Evolutionary conservation across 1,284 basidiomycete species (phyloP).

Genomic region (Puccinia hordei): DNA sequence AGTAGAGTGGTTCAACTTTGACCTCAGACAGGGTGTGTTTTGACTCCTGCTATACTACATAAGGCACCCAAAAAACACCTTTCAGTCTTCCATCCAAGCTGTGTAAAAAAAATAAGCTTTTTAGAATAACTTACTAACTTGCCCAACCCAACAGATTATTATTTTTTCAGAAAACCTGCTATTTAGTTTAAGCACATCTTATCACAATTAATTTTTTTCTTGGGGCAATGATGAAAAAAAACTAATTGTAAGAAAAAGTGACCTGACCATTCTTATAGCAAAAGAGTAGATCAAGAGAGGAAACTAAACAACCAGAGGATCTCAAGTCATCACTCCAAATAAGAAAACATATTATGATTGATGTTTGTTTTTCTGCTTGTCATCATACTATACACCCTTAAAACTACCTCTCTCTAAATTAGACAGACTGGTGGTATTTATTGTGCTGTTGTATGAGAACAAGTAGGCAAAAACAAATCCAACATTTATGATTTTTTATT

Average conservation of each 20-base stretch:
- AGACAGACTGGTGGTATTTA: not conserved
- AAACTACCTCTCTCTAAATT: not conserved
- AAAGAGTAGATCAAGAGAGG: not conserved
- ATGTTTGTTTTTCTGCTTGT: not conserved
- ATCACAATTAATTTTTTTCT: not conserved
- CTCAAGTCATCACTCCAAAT: not conserved
- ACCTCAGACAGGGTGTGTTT: too few relatives aligned
- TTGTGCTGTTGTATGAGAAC: not conserved
- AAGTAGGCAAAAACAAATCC: not conserved
- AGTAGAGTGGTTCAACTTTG: too few relatives aligned
- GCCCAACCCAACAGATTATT: not conserved
- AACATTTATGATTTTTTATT: not conserved
- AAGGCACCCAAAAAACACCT: too few relatives aligned
- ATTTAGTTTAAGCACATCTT: too few relatives aligned
- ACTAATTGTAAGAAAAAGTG: slow-evolving; percentile 2
- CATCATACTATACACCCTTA: not conserved
- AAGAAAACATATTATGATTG: not conserved
- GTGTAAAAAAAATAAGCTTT: too few relatives aligned
- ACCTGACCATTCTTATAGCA: slow-evolving; percentile 19
- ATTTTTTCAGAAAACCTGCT: not conserved
- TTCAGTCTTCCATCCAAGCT: too few relatives aligned
- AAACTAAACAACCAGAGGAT: not conserved
- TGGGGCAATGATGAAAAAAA: slow-evolving; percentile 37
- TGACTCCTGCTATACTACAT: too few relatives aligned
- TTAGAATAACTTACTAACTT: too few relatives aligned